Percentiles rank a stretch among this genome's conserved stretches.
Evolutionary conservation across 495 filamentous ascomycete species (phyloP).

Genomic region (Entonaema liquescens): DNA sequence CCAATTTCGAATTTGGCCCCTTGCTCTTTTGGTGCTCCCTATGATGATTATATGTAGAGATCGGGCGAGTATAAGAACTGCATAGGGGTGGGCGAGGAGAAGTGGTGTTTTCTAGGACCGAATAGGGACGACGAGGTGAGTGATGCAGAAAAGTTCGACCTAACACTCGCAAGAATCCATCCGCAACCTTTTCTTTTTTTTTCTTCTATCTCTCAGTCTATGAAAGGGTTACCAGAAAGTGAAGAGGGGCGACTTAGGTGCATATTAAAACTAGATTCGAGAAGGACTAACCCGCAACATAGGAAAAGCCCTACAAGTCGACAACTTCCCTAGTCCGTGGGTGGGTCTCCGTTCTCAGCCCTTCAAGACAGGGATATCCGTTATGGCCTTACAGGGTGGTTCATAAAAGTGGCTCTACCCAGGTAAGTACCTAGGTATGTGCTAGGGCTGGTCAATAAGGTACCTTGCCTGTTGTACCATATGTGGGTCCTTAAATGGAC

Average conservation of each 20-base stretch:
- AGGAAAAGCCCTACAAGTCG: slow-evolving; percentile 34
- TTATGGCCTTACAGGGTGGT: slow-evolving; percentile 18
- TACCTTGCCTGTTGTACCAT: slow-evolving; percentile 20
- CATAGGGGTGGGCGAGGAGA: slow-evolving; percentile 7
- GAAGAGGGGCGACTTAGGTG: slow-evolving; percentile 42
- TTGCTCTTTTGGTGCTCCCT: slow-evolving; percentile 4
- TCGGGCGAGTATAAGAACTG: slow-evolving; percentile 3
- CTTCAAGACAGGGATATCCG: slow-evolving; percentile 16
- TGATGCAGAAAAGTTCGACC: slow-evolving; percentile 17
- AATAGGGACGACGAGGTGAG: slow-evolving; percentile 24
- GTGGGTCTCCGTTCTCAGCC: slow-evolving; percentile 29
- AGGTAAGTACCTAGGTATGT: slow-evolving; percentile 8
- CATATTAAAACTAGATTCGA: slow-evolving; percentile 44
- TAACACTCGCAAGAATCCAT: slow-evolving; percentile 40
- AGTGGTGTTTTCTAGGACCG: neutral
- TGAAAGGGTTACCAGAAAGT: slow-evolving; percentile 30
- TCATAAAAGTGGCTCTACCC: slow-evolving; percentile 7
- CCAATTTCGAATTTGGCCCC: slow-evolving; percentile 13
- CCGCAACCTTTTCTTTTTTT: slow-evolving; percentile 20
- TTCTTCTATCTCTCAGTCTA: neutral
- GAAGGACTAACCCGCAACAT: slow-evolving; percentile 36
- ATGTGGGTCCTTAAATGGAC: slow-evolving; percentile 10
- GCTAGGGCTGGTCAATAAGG: slow-evolving; percentile 8
- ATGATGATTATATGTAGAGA: slow-evolving; percentile 5
- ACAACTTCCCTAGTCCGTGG: slow-evolving; percentile 17